A percentile compares a stretch with the other conserved stretches of the same genome.
Conservation (phyloP, 2,329 filamentous ascomycete genomes). For the Neobulgaria alba region DNA sequence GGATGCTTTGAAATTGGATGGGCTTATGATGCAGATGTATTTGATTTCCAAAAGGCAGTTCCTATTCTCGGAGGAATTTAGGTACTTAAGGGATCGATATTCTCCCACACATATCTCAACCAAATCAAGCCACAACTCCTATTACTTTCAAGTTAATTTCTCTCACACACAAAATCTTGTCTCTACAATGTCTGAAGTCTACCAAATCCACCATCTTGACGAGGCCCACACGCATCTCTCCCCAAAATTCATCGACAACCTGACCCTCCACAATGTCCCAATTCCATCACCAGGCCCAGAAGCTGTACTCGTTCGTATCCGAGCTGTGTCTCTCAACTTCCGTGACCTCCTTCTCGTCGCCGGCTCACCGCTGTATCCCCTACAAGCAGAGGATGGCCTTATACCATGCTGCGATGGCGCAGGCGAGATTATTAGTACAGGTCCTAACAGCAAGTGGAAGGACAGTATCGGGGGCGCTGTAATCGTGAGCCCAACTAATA, state of each 20-base stretch:
- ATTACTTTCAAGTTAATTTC: not conserved
- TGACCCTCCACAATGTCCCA: conserved; percentile 36
- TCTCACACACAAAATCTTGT: not conserved
- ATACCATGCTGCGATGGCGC: conserved; percentile 64
- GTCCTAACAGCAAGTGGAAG: conserved; percentile 35
- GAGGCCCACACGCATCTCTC: conserved; percentile 4
- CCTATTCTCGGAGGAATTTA: not conserved
- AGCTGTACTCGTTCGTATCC: conserved; percentile 33
- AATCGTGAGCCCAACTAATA: conserved; percentile 52
- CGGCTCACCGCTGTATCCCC: conserved; percentile 12
- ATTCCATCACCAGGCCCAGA: conserved; percentile 40
- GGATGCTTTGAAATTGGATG: no score
- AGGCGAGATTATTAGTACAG: conserved; percentile 45
- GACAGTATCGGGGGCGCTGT: conserved; percentile 52
- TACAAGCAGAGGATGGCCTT: not conserved
- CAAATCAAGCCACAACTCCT: not conserved
- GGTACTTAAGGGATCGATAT: not conserved
- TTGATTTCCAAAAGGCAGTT: not conserved
- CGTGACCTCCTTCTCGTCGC: conserved; percentile 12
- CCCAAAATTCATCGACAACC: conserved; percentile 32
- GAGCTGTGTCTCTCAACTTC: conserved; percentile 23
- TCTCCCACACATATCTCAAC: not conserved
- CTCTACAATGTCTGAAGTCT: conserved; percentile 2
- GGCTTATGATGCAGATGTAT: not conserved
- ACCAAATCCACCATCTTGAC: conserved; percentile 10